These are phyloP conservation scores for Arthrobotrys entomopaga DNA, from an alignment of 2,329 filamentous ascomycete genomes.

Conservation along the genomic window DNA sequence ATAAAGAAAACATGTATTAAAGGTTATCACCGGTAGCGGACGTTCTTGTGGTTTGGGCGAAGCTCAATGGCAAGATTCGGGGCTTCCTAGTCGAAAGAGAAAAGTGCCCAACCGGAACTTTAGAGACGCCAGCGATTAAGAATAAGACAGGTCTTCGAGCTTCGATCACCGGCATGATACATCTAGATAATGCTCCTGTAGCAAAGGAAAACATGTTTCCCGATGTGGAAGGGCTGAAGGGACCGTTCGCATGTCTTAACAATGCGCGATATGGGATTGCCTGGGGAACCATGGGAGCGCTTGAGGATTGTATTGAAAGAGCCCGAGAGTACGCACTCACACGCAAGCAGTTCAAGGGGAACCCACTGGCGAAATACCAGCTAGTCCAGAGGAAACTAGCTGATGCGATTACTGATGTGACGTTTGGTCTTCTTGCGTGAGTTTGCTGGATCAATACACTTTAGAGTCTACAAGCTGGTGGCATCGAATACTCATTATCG, in stretches of 20 bases:
- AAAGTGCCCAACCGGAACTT: slow-evolving; percentile 83
- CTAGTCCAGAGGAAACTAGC: slow-evolving; percentile 97
- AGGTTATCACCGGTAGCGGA: slow-evolving; percentile 67
- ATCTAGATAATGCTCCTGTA: slow-evolving; percentile 89
- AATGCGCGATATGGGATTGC: slow-evolving; percentile 93
- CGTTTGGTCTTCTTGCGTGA: slow-evolving; percentile 83
- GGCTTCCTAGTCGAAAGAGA: slow-evolving; percentile 90
- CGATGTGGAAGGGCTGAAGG: slow-evolving; percentile 82
- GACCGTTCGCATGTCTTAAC: slow-evolving; percentile 94
- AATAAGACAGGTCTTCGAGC: slow-evolving; percentile 94
- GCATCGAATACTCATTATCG: not conserved
- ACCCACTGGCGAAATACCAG: slow-evolving; percentile 95
- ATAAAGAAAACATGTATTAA: not conserved
- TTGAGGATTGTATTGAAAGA: slow-evolving; percentile 88
- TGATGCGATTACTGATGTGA: slow-evolving; percentile 88
- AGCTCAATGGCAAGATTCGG: slow-evolving; percentile 90
- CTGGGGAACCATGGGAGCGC: slow-evolving; percentile 89
- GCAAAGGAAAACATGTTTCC: slow-evolving; percentile 94
- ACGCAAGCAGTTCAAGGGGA: slow-evolving; percentile 93
- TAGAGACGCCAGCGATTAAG: slow-evolving; percentile 91
- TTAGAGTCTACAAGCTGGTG: no score
- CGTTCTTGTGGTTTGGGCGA: slow-evolving; percentile 89
- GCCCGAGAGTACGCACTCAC: slow-evolving; percentile 89
- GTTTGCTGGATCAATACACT: not conserved
- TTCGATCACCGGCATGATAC: slow-evolving; percentile 97